These are phyloP conservation scores for Heritiera littoralis DNA, from an alignment of 345 rosid species.

Conservation along the genomic window DNA sequence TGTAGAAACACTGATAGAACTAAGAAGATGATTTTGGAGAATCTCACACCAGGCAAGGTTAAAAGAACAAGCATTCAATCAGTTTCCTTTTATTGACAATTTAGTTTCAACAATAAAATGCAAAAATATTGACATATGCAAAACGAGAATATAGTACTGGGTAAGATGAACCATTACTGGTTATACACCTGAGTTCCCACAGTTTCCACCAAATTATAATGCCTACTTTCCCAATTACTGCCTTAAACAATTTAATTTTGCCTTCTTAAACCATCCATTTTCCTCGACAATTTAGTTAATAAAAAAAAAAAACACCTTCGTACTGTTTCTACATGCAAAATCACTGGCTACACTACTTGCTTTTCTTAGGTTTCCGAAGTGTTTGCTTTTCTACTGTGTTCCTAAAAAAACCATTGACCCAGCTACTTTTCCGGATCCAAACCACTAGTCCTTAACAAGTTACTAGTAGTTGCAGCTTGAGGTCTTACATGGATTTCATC, in stretches of 20 bases:
- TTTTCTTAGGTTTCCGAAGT: neutral
- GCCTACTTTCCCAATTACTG: neutral
- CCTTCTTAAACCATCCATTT: neutral
- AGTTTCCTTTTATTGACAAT: neutral
- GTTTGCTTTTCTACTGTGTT: neutral
- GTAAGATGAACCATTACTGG: neutral
- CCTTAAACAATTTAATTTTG: neutral
- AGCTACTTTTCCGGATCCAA: neutral
- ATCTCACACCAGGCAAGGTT: neutral
- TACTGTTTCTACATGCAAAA: neutral
- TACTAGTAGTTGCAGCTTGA: neutral
- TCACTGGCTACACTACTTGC: neutral
- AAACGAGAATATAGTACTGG: neutral
- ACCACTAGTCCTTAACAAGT: neutral
- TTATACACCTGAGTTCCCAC: neutral
- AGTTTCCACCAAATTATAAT: slow-evolving; percentile 1
- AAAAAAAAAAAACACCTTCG: neutral
- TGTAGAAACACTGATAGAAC: slow-evolving; percentile 1
- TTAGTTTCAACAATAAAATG: neutral
- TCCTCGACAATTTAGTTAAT: neutral
- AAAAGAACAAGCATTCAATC: neutral
- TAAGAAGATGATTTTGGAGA: neutral
- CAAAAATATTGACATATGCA: neutral
- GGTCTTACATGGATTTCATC: slow-evolving; percentile 6
- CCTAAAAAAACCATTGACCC: neutral